Base-by-base conservation (phyloP, 768 basidiomycete genomes). In the Lactarius vividus region DNA sequence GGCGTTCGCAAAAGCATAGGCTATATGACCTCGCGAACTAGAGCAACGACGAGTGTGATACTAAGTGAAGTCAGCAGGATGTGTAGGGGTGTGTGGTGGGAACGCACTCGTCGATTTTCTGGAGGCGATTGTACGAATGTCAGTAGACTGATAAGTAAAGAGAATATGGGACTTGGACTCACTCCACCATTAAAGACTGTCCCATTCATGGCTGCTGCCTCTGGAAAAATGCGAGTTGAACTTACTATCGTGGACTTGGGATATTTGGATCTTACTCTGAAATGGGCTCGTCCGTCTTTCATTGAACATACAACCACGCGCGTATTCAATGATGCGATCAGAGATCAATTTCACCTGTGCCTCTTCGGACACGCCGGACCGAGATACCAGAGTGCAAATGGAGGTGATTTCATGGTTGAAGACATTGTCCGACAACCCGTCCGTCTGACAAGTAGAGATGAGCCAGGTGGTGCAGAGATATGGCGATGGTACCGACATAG, bases 91-190 rank as follows among this genome's bases (percentile, higher is more conserved):
- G 52, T 26, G 52, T 59, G 60, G 20, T 57, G 63, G 23, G 26
- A 11, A 77, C 89, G 75, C 70, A 92, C 91, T 92, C 91, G 70
- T 93, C 91, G 56, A 86, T 74, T 85, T 93, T 92, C 91, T 92
- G 52, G 28, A 7, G 16, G 42, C 20, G 29, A 20, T 39, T 23
- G 33, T 11, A 23, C 59, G 57, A 54, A n/a, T 5, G 46, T 33
- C 16, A 18, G 61, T 35, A 49, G 39, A 65, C 61, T 28, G 60
- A n/a, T 1, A 11, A 42, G 2, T 53, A 44, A 44, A 67, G 49
- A 37, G 35, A 37, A 37, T 3, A 55, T 7, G 63, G 40, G 58
- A 59, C 42, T 37, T n/a, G 44, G 39, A 85, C 90, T 76, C 73
- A 92, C 91, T 72, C 91, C 91, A 71, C 91, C 91, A 71, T 81